Conservation (phyloP, 768 basidiomycete species). For the Termitomyces sp. region DNA sequence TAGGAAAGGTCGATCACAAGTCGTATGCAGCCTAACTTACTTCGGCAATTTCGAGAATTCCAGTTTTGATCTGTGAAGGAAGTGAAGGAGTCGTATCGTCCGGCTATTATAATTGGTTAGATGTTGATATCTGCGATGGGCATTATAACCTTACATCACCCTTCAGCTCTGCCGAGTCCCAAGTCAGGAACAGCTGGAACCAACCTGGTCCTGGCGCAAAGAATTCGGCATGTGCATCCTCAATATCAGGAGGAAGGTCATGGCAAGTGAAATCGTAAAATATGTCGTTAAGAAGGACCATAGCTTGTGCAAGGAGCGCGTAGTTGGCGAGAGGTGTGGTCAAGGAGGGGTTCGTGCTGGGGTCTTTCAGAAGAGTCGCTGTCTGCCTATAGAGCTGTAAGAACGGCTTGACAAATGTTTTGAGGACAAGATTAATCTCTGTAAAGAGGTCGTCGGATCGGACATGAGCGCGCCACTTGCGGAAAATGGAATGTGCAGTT, state of each 20-base stretch:
- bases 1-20: background rate
- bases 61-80: constrained; percentile 87
- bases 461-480: constrained; percentile 87
- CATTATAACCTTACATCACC: constrained; percentile 55
- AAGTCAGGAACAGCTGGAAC: constrained; percentile 78
- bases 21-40: constrained; percentile 29
- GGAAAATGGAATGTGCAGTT: constrained; percentile 95
- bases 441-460: constrained; percentile 83
- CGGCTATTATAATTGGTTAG: constrained; percentile 36
- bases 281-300: constrained; percentile 78
- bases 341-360: constrained; percentile 29
- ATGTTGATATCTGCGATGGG: constrained; percentile 7
- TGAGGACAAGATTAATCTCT: constrained; percentile 88
- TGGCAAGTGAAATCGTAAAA: constrained; percentile 95
- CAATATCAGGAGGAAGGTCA: constrained; percentile 91
- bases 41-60: constrained; percentile 88
- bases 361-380: constrained; percentile 40
- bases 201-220: constrained; percentile 67
- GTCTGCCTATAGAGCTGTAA: constrained; percentile 77
- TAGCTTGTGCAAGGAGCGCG: constrained; percentile 61
- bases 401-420: constrained; percentile 80
- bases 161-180: constrained; percentile 67
- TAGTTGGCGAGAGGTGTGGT: constrained; percentile 35
- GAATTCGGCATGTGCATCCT: constrained; percentile 82
- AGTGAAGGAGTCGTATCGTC: constrained; percentile 83